Evolutionary conservation across 805 yeast genomes (phyloP).

Genomic region (Kazachstania africana): DNA sequence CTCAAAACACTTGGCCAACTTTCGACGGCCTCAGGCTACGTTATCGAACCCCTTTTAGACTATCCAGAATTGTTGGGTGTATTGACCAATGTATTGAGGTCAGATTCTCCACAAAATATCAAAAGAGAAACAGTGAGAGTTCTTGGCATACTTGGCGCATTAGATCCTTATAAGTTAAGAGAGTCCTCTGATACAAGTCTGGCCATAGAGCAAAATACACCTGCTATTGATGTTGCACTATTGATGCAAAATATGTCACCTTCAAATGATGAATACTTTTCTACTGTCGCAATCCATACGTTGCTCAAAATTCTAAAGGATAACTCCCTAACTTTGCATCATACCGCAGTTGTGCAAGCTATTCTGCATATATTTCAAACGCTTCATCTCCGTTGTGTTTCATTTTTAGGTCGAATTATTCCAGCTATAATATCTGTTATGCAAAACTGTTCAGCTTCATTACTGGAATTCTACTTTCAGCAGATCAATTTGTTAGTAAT

Average conservation of each 20-base stretch:
- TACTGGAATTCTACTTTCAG: constrained; percentile 76
- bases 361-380: constrained; percentile 81
- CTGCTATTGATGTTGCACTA: constrained; percentile 77
- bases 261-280: constrained; percentile 79
- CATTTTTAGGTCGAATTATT: constrained; percentile 72
- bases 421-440: constrained; percentile 77
- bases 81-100: constrained; percentile 63
- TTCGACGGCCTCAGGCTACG: constrained; percentile 83
- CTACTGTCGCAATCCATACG: constrained; percentile 82
- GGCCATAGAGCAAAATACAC: constrained; percentile 63
- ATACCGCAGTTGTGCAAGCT: constrained; percentile 81
- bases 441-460: constrained; percentile 59
- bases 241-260: constrained; percentile 90
- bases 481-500: constrained; percentile 66
- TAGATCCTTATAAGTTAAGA: constrained; percentile 87
- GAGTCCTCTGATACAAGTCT: constrained; percentile 47
- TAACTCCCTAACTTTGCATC: constrained; percentile 70
- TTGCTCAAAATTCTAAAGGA: constrained; percentile 75
- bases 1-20: constrained; percentile 74
- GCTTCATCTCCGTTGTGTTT: constrained; percentile 74
- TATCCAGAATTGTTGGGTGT: constrained; percentile 77
- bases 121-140: constrained; percentile 80
- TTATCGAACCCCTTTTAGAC: constrained; percentile 79
- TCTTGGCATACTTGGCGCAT: constrained; percentile 83
- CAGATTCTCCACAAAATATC: constrained; percentile 61